These are phyloP conservation scores for Metschnikowia colocasiae DNA, from an alignment of 805 yeast species.

Conservation along the genomic window DNA sequence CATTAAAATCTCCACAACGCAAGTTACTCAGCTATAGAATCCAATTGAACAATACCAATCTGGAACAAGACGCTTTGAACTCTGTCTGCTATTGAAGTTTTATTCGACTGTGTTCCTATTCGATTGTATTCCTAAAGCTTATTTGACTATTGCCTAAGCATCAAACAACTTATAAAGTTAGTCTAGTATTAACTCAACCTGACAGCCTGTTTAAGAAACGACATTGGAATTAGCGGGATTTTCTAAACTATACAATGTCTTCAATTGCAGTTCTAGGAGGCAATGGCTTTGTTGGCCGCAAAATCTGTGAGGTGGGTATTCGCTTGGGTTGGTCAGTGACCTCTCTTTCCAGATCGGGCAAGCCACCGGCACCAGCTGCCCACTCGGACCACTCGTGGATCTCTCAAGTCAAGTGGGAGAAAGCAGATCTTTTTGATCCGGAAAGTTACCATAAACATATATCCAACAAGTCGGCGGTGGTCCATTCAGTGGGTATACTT, in stretches of 20 bases:
- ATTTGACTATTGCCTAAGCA: no score
- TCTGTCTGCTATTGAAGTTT: background rate
- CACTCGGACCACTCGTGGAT: constrained; percentile 41
- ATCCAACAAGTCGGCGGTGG: constrained; percentile 57
- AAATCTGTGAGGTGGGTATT: constrained; percentile 66
- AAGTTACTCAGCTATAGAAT: background rate
- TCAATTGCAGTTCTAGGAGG: constrained; percentile 78
- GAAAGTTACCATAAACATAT: constrained; percentile 49
- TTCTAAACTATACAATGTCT: constrained; percentile 10
- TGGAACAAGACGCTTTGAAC: background rate
- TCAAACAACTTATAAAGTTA: no score
- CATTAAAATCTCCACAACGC: background rate
- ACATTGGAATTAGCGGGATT: no score
- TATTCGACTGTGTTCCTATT: background rate
- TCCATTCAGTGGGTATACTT: constrained; percentile 78
- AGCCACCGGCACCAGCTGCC: constrained; percentile 35
- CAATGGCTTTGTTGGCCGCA: constrained; percentile 70
- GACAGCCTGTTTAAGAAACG: no score
- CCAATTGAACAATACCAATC: background rate
- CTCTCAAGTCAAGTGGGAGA: constrained; percentile 57
- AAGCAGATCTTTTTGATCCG: constrained; percentile 68
- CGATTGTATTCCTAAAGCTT: no score
- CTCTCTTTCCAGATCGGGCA: constrained; percentile 66
- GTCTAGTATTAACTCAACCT: no score
- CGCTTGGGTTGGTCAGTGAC: constrained; percentile 61